Base-by-base conservation (phyloP, 2,329 filamentous ascomycete species). In the Penicillium sp. region DNA sequence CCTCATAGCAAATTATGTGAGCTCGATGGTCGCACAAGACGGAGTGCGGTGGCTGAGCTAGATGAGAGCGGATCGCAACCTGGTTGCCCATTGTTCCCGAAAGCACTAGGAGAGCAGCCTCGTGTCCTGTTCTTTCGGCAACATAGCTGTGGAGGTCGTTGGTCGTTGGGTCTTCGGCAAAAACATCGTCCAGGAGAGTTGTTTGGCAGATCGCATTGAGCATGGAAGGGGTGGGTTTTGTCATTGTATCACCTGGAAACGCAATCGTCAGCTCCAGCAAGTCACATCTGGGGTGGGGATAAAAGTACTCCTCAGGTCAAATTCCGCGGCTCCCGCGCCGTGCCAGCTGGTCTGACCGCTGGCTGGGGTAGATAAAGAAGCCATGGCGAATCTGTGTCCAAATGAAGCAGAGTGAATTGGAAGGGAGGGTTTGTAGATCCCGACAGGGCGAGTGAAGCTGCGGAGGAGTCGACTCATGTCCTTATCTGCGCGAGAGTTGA, bases 31-130 rank as follows among this genome's bases (percentile, higher is more conserved):
- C 93, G 65, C 89, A 91, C 9, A 97, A 78, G 5, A 97, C 85
- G 8, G 85, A 84, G 72, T 96, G 87, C 0, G 93, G 93, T 14
- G 93, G 92, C 59, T 91, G 88, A 1, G 81, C 83, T 14, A 97
- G 82, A 58, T 95, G 89, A 1, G 90, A 83, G 39, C 93, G 86
- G 43, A 96, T 82, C 0, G 89, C 88, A 19, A 97, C 80, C 73
- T 96, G 92, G 76, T 97, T 97, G 42, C 92, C 92, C 92, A 96
- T 96, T 4, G 93, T 96, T 3, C 93, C 93, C 0, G 91, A 95
- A 58, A 96, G 81, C 54, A 96, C 91, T 53, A 96, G 87, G 4
- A 97, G 80, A 0, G 85, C 89, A 8, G 86, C 86, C 67, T 92
- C 88, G 66, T 96, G 92, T 64, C 86, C 86, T 1, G 91, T 85